Evolutionary conservation across 2,329 filamentous ascomycete genomes (phyloP).

Genomic region (Tympanopsis confertula): DNA sequence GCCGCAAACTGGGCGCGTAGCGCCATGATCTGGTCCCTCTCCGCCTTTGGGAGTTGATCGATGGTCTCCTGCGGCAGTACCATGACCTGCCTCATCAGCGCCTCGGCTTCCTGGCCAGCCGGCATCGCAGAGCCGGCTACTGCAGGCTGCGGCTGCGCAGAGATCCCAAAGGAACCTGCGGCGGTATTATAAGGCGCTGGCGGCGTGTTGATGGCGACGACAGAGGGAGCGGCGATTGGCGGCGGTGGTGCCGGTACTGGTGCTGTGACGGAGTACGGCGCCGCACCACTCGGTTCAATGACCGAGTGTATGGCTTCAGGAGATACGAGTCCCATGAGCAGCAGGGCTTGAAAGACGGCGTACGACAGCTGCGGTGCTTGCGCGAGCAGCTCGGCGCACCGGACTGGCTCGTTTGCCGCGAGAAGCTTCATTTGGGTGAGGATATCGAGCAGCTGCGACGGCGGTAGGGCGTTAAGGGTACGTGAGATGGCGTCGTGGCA

Average conservation of each 20-base stretch:
- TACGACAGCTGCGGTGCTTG: slow-evolving; percentile 88
- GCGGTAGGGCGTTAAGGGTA: slow-evolving; percentile 75
- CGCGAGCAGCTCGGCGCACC: slow-evolving; percentile 74
- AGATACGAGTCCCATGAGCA: slow-evolving; percentile 86
- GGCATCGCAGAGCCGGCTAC: slow-evolving; percentile 20
- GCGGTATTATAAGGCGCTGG: slow-evolving; percentile 22
- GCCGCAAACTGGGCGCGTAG: slow-evolving; percentile 53
- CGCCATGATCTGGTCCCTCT: slow-evolving; percentile 69
- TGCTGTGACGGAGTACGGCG: slow-evolving; percentile 28
- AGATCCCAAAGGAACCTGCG: slow-evolving; percentile 20
- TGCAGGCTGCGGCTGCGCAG: slow-evolving; percentile 25
- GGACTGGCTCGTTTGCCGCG: slow-evolving; percentile 67
- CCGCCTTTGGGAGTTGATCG: slow-evolving; percentile 62
- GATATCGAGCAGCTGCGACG: slow-evolving; percentile 83
- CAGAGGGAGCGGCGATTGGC: slow-evolving; percentile 11
- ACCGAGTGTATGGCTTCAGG: slow-evolving; percentile 72
- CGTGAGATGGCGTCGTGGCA: slow-evolving; percentile 86
- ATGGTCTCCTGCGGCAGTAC: slow-evolving; percentile 71
- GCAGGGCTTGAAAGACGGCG: slow-evolving; percentile 85
- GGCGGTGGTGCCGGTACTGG: slow-evolving; percentile 17
- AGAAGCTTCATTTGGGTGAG: slow-evolving; percentile 88
- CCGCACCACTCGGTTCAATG: slow-evolving; percentile 44
- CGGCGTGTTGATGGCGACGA: slow-evolving; percentile 19
- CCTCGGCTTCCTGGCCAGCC: slow-evolving; percentile 47
- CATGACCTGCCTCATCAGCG: slow-evolving; percentile 71